Percentiles rank a stretch among this genome's conserved stretches.
phyloP scores from a whole-genome alignment of 108 stramenopile species.

The Cyclotella cryptica region DNA sequence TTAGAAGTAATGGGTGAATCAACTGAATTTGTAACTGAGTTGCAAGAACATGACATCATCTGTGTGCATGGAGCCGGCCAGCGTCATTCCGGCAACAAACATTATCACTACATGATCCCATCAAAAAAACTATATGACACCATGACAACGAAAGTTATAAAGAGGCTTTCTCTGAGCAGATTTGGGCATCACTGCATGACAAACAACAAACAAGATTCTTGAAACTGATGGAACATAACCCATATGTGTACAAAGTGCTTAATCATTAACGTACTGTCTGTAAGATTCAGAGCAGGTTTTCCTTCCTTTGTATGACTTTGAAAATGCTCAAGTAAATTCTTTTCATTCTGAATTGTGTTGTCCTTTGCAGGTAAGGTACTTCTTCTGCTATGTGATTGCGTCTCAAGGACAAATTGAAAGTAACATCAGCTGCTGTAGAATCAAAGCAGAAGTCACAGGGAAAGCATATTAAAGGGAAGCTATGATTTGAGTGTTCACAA shows the following conservation, averaged over 20 bases:
- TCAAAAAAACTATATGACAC: not conserved
- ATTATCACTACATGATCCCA: not conserved
- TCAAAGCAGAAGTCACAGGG: not conserved
- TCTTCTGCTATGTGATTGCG: conserved; percentile 18
- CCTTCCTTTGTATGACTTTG: too few species aligned
- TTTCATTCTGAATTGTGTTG: too few species aligned
- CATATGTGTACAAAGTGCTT: not conserved
- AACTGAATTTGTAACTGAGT: not conserved
- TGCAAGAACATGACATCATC: not conserved
- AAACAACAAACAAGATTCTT: not conserved
- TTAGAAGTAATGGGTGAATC: not conserved
- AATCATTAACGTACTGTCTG: not conserved
- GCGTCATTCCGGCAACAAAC: conserved; percentile 9
- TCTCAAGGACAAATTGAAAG: not conserved
- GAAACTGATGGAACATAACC: not conserved
- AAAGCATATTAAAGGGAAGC: not conserved
- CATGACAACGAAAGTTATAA: not conserved
- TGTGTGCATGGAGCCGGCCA: conserved; percentile 5
- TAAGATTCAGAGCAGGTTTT: not conserved
- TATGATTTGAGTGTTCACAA: not conserved
- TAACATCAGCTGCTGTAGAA: not conserved
- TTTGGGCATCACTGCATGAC: not conserved
- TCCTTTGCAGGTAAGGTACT: not conserved
- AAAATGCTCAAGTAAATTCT: too few species aligned
- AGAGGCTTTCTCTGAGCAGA: not conserved